Evolutionary conservation across 345 rosid genomes (phyloP).

Genomic region (Citrus inodora): DNA sequence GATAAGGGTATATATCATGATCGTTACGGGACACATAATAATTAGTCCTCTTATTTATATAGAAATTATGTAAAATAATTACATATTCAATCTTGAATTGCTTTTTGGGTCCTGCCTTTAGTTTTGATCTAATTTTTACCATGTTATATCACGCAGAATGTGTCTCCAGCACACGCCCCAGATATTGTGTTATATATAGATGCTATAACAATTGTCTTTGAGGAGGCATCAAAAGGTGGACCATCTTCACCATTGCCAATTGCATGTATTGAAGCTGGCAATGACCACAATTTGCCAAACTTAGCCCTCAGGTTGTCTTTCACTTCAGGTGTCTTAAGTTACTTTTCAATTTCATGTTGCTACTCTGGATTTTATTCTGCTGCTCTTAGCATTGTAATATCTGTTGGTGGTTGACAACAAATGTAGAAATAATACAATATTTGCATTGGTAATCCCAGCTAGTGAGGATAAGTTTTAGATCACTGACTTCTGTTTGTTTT

Average conservation of each 20-base stretch:
- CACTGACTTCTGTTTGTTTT: neutral
- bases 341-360: slow-evolving; percentile 18
- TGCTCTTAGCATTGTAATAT: neutral
- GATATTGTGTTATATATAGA: slow-evolving; percentile 79
- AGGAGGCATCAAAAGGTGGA: slow-evolving; percentile 74
- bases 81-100: neutral
- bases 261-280: slow-evolving; percentile 92
- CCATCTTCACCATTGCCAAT: slow-evolving; percentile 80
- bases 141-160: slow-evolving; percentile 56
- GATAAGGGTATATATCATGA: slow-evolving; percentile 66
- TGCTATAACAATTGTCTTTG: slow-evolving; percentile 83
- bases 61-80: neutral
- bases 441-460: neutral
- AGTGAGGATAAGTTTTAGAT: neutral
- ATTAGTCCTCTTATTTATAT: neutral
- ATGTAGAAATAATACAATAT: neutral
- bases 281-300: slow-evolving; percentile 75
- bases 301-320: slow-evolving; percentile 78
- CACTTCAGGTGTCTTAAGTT: slow-evolving; percentile 20
- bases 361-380: slow-evolving; percentile 8
- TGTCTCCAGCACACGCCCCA: slow-evolving; percentile 67
- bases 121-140: slow-evolving; percentile 3
- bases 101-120: slow-evolving; percentile 1
- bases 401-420: neutral
- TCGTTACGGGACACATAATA: neutral